Percentiles rank a stretch among this genome's conserved stretches.
Evolutionary conservation across 345 rosid species (phyloP).

Genomic region (Laguncularia racemosa): DNA sequence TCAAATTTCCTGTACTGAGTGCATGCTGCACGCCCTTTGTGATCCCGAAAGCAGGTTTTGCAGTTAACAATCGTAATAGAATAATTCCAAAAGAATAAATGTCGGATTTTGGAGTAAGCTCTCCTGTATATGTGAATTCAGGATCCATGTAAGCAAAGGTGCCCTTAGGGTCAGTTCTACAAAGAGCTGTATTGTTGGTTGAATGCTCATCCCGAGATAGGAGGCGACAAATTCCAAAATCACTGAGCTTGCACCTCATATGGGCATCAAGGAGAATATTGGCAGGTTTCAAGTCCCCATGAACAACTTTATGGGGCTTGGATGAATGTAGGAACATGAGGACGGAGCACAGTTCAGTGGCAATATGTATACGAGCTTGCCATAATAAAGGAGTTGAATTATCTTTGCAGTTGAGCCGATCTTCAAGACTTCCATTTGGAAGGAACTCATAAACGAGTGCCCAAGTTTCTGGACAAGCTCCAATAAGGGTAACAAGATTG

Average conservation of each 20-base stretch:
- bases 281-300: slow-evolving; percentile 84
- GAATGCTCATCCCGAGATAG: slow-evolving; percentile 20
- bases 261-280: slow-evolving; percentile 79
- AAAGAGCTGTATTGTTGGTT: slow-evolving; percentile 27
- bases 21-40: slow-evolving; percentile 63
- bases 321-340: slow-evolving; percentile 84
- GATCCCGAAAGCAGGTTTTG: slow-evolving; percentile 59
- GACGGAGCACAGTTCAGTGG: slow-evolving; percentile 72
- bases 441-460: slow-evolving; percentile 77
- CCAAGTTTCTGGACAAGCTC: slow-evolving; percentile 87
- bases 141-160: slow-evolving; percentile 77
- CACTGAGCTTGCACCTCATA: slow-evolving; percentile 70
- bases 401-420: slow-evolving; percentile 66
- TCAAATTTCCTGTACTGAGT: slow-evolving; percentile 46
- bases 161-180: slow-evolving; percentile 60
- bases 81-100: slow-evolving; percentile 83
- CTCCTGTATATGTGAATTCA: slow-evolving; percentile 60
- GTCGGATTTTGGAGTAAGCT: slow-evolving; percentile 78
- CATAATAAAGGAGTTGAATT: slow-evolving; percentile 80
- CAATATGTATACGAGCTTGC: slow-evolving; percentile 79
- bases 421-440: slow-evolving; percentile 93
- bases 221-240: slow-evolving; percentile 73
- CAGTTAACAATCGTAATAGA: slow-evolving; percentile 66
- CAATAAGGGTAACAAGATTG: slow-evolving; percentile 73
- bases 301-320: slow-evolving; percentile 73